Evolutionary conservation across 2,329 filamentous ascomycete genomes (phyloP).

Genomic region (Xylariaceae sp.): DNA sequence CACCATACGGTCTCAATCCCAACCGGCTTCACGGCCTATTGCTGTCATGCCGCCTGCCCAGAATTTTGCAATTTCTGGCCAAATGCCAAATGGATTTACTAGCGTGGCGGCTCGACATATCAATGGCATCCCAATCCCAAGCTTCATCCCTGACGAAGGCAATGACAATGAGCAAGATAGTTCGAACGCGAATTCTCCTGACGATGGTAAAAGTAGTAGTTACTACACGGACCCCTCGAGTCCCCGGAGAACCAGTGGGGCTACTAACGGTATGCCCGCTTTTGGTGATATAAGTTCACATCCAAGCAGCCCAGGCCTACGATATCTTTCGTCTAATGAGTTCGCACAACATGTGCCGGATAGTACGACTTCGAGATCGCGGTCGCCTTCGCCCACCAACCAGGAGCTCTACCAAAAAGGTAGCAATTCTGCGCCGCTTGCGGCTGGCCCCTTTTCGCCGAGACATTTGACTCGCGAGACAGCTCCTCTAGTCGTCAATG

Average conservation of each 20-base stretch:
- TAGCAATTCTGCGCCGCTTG: conserved; percentile 48
- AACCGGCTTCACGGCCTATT: conserved; percentile 61
- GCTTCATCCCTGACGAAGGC: conserved; percentile 61
- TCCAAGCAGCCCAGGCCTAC: conserved; percentile 46
- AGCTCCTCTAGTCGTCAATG: conserved; percentile 50
- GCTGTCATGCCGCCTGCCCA: conserved; percentile 41
- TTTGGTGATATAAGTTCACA: conserved; percentile 54
- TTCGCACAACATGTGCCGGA: conserved; percentile 60
- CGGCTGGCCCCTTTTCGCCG: conserved; percentile 47
- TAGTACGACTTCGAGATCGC: conserved; percentile 61
- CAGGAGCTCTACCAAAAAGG: conserved; percentile 45
- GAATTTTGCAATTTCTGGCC: conserved; percentile 39
- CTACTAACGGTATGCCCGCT: conserved; percentile 48
- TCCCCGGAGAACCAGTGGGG: conserved; percentile 35
- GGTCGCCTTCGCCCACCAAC: conserved; percentile 59
- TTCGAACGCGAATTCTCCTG: conserved; percentile 51
- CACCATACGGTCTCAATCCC: conserved; percentile 69
- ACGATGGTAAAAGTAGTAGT: conserved; percentile 53
- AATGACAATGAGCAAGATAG: conserved; percentile 53
- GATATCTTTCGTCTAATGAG: conserved; percentile 60
- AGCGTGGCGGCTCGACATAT: conserved; percentile 47
- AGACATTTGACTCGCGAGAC: conserved; percentile 44
- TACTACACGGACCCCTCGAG: conserved; percentile 46
- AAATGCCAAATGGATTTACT: conserved; percentile 46
- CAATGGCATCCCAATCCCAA: conserved; percentile 60